Base-by-base conservation (phyloP, 140 eudicot species). In the Cichorium intybus region DNA sequence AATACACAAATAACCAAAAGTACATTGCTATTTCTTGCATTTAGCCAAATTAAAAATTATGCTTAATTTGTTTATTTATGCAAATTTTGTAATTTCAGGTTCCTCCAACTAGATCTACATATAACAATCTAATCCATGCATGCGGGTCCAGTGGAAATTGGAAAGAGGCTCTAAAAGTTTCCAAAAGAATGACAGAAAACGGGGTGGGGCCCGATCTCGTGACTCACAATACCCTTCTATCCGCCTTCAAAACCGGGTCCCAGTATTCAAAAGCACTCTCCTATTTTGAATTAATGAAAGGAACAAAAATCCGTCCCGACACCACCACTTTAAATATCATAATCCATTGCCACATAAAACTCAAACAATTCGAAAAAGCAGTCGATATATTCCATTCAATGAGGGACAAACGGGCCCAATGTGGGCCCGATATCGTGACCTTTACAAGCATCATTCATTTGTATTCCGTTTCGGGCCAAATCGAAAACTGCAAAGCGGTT, bases 61-160 rank as follows among this genome's bases (percentile, higher is more conserved):
- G 1, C 31, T 31, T 31, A 31, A 31, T 31, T 12, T 46, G 18
- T n/a, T 64, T 69, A 24, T 62, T 23, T 56, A 48, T 24, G 62
- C 61, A 46, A 45, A 0, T 11, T 0, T 55, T 56, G n/a, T 10
- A 21, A 16, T 56, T 73, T 66, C 90, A 92, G 99, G 82, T 92
- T 56, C 93, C 99, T 69, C 99, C 99, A 34, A 88, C 90, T 71
- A 79, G 99, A 51, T 77, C 92, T 55, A 92, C 99, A 39, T 92
- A 88, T 80, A 92, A 92, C 87, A 92, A 92, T 71, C 72, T 92
- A 79, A 88, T 92, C 65, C 87, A 92, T 78, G 97, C 99, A 2
- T 92, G 99, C 74, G 99, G 99, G 62, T 85, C 90, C 59, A 88
- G 97, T 56, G 99, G 99, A 60, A 93, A 93, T 72, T 93, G 99